Conservation (phyloP, 2,329 filamentous ascomycete species). For the Trichoderma atroviride region DNA sequence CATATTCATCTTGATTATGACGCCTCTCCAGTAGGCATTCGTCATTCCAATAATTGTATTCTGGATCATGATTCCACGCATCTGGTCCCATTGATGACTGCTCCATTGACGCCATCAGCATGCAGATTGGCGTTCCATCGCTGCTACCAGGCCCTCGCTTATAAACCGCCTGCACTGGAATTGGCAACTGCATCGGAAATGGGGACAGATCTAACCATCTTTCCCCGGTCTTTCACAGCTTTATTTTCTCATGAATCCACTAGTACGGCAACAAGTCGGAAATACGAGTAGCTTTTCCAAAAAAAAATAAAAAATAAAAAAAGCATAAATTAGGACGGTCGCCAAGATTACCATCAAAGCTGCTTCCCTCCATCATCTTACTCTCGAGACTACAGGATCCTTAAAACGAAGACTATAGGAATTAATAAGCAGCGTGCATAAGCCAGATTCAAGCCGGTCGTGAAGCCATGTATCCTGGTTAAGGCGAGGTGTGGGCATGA, state of each 20-base stretch:
- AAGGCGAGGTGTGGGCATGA: conserved; percentile 46
- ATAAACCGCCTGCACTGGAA: conserved; percentile 48
- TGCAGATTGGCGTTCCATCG: conserved; percentile 33
- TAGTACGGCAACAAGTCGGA: conserved; percentile 46
- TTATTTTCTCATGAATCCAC: conserved; percentile 46
- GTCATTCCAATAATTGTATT: neutral
- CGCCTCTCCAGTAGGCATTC: neutral
- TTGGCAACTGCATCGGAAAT: conserved; percentile 55
- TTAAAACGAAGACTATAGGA: conserved; percentile 51
- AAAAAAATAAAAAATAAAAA: conserved; percentile 41
- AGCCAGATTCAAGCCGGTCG: conserved; percentile 46
- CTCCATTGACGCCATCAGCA: conserved; percentile 34
- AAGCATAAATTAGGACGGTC: conserved; percentile 40
- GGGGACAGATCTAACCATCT: conserved; percentile 35
- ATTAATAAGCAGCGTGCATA: conserved; percentile 52
- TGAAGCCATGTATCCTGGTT: conserved; percentile 47
- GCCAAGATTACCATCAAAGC: conserved; percentile 36
- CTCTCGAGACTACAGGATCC: conserved; percentile 40
- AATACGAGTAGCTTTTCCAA: conserved; percentile 35
- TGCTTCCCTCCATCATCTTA: conserved; percentile 33
- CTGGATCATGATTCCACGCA: neutral
- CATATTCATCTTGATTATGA: neutral
- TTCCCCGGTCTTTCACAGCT: conserved; percentile 44
- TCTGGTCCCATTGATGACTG: neutral
- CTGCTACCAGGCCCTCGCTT: conserved; percentile 36